Conservation (phyloP, 257 asterid genomes). For the Anisodus tanguticus region DNA sequence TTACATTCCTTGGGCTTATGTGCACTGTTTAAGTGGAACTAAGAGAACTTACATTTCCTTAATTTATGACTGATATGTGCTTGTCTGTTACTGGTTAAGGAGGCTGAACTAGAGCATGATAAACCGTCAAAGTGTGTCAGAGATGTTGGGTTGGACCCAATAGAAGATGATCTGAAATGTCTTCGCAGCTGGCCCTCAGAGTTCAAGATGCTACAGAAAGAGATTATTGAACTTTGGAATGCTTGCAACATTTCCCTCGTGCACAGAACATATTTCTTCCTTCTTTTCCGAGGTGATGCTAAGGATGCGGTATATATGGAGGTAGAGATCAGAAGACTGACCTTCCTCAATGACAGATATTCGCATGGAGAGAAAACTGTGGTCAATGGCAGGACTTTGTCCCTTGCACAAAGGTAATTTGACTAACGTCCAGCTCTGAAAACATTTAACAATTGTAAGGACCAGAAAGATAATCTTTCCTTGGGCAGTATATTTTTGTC, state of each 20-base stretch:
- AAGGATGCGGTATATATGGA: slow-evolving; percentile 85
- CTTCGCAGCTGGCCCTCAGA: slow-evolving; percentile 71
- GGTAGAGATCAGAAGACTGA: slow-evolving; percentile 84
- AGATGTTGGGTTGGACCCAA: slow-evolving; percentile 88
- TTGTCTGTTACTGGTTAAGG: slow-evolving; percentile 44
- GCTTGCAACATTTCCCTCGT: slow-evolving; percentile 76
- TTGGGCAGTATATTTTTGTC: not conserved
- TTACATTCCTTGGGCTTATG: slow-evolving; percentile 3
- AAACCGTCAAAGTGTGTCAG: slow-evolving; percentile 51
- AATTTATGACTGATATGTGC: slow-evolving; percentile 6
- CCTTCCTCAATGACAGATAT: slow-evolving; percentile 67
- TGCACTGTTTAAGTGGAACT: not conserved
- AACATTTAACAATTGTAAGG: not conserved
- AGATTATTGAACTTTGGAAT: slow-evolving; percentile 85
- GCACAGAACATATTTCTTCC: slow-evolving; percentile 85
- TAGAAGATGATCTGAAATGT: slow-evolving; percentile 60
- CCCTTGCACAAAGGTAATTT: slow-evolving; percentile 70
- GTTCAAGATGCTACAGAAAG: slow-evolving; percentile 74
- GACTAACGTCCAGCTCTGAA: not conserved
- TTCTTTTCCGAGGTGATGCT: slow-evolving; percentile 87
- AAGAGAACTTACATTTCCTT: not conserved
- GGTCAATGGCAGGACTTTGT: slow-evolving; percentile 59
- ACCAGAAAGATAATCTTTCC: not conserved
- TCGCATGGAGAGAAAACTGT: slow-evolving; percentile 61
- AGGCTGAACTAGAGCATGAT: slow-evolving; percentile 42